phyloP scores from a whole-genome alignment of 1,139 yeast genomes.

The Candida neerlandica region DNA sequence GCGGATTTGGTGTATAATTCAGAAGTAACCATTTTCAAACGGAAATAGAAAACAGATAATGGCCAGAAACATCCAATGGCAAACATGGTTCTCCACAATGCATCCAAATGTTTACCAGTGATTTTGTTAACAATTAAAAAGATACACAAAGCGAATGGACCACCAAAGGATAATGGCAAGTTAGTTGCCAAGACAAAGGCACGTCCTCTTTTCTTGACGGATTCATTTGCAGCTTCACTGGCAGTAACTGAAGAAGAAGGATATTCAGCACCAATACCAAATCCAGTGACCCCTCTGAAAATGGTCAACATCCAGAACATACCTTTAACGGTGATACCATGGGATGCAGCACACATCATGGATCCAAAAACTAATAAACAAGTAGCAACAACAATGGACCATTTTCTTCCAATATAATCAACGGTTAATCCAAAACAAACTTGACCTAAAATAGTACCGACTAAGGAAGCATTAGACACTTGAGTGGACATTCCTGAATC shows the following conservation, averaged over 20 bases:
- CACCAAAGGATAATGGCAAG: constrained; percentile 72
- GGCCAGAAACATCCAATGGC: constrained; percentile 82
- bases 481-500: constrained; percentile 42
- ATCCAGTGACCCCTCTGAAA: constrained; percentile 68
- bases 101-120: constrained; percentile 50
- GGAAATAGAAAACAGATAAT: constrained; percentile 67
- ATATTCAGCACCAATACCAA: constrained; percentile 79
- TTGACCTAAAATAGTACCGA: constrained; percentile 54
- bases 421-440: constrained; percentile 46
- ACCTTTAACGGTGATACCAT: constrained; percentile 43
- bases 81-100: constrained; percentile 74
- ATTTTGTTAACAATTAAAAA: constrained; percentile 69
- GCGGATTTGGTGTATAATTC: constrained; percentile 50
- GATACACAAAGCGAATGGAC: constrained; percentile 71
- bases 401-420: constrained; percentile 51
- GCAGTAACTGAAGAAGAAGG: constrained; percentile 72
- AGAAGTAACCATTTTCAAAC: constrained; percentile 71
- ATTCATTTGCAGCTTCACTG: constrained; percentile 71
- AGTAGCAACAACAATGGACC: constrained; percentile 50
- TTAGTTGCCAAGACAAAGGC: constrained; percentile 68
- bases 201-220: constrained; percentile 63
- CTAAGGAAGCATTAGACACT: constrained; percentile 52
- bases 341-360: constrained; percentile 51
- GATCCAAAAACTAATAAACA: constrained; percentile 48
- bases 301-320: constrained; percentile 74